These are phyloP conservation scores for Rosa hybrid DNA, from an alignment of 331 rosid genomes.

Conservation along the genomic window DNA sequence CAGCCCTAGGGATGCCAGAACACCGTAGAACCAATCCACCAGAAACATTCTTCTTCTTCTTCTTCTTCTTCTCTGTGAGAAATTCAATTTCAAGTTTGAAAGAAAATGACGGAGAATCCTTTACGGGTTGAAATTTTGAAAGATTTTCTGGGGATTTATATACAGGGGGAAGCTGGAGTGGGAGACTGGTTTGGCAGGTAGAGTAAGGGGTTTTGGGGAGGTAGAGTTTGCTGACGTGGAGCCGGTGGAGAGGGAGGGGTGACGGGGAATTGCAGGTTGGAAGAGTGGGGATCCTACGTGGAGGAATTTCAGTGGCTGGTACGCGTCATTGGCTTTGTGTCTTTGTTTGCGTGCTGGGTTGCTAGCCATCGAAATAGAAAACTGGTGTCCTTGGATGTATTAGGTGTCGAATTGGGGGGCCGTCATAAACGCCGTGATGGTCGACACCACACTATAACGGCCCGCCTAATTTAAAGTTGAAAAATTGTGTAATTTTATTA, in stretches of 20 bases:
- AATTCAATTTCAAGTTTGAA: no score
- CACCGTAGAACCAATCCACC: constrained; percentile 51
- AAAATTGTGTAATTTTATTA: no score
- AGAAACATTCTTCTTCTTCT: constrained; percentile 30
- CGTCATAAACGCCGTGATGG: no score
- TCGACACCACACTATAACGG: no score
- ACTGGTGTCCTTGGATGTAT: background rate
- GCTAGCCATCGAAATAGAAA: constrained; percentile 14
- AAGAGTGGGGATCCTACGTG: constrained; percentile 14
- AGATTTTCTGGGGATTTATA: constrained; percentile 4
- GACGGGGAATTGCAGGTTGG: constrained; percentile 14
- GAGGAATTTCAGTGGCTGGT: constrained; percentile 27
- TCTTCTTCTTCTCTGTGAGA: background rate
- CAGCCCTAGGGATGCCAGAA: constrained; percentile 44
- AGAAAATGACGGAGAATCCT: background rate
- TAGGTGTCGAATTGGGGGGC: background rate
- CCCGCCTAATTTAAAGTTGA: no score
- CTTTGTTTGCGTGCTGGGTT: background rate
- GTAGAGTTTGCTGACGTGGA: constrained; percentile 1
- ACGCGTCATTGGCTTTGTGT: constrained; percentile 32
- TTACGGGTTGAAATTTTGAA: background rate
- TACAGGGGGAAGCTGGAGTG: background rate
- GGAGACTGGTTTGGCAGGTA: constrained; percentile 29
- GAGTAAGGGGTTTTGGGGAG: background rate
- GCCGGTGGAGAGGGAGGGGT: background rate